A percentile compares a stretch with the other conserved stretches of the same genome.
Conservation (phyloP, 2,329 filamentous ascomycete species). For the Drechslerella coelobrocha region DNA sequence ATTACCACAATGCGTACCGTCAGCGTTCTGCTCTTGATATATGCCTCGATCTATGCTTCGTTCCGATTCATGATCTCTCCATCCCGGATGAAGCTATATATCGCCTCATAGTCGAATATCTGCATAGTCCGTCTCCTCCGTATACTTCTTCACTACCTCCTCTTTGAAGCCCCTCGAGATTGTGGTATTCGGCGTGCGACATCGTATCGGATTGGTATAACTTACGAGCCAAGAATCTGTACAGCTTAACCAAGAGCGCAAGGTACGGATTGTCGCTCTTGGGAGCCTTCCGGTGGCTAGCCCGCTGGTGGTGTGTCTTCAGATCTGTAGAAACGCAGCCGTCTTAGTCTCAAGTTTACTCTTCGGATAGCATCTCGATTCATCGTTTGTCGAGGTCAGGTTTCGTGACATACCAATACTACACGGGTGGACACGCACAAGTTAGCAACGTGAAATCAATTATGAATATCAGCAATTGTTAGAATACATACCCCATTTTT, state of each 20-base stretch:
- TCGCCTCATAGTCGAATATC: slow-evolving; percentile 13
- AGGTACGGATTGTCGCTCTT: slow-evolving; percentile 99
- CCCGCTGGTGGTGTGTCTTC: slow-evolving; percentile 69
- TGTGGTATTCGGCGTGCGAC: slow-evolving; percentile 3
- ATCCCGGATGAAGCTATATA: no score
- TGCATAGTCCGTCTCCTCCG: slow-evolving; percentile 38
- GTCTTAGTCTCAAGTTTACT: slow-evolving; percentile 34
- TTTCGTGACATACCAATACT: slow-evolving; percentile 48
- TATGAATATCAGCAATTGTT: slow-evolving; percentile 7
- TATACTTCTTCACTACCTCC: slow-evolving; percentile 28
- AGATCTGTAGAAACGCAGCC: slow-evolving; percentile 58
- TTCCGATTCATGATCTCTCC: neutral
- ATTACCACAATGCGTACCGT: neutral
- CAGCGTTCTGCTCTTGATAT: slow-evolving; percentile 37
- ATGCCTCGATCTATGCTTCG: slow-evolving; percentile 7
- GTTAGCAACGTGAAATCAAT: slow-evolving; percentile 23
- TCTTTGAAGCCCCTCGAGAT: slow-evolving; percentile 30
- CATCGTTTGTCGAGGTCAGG: slow-evolving; percentile 10
- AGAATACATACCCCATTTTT: slow-evolving; percentile 46
- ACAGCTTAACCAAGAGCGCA: slow-evolving; percentile 96
- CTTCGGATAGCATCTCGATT: slow-evolving; percentile 18
- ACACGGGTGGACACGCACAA: neutral
- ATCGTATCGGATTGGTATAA: slow-evolving; percentile 56
- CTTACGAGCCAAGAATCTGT: slow-evolving; percentile 95
- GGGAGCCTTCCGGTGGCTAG: slow-evolving; percentile 84